phyloP scores from a whole-genome alignment of 2,329 filamentous ascomycete species.

The Immersiporthe knoxdaviesiana region DNA sequence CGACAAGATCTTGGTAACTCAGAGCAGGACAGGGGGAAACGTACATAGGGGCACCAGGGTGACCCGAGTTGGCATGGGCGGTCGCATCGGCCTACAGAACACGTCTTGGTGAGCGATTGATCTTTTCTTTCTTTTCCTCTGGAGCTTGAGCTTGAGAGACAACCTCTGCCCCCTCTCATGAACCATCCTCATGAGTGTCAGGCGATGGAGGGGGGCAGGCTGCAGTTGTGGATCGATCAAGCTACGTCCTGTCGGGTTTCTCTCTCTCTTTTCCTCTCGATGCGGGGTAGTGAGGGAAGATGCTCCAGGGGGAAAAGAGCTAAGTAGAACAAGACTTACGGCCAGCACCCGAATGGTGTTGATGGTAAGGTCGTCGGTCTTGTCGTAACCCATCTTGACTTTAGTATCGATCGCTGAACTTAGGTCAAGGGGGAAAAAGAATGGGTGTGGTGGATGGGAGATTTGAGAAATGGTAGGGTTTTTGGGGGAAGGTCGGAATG shows the following conservation, averaged over 20 bases:
- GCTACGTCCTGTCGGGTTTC: not conserved
- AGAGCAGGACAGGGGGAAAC: constrained; percentile 36
- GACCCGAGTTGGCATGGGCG: constrained; percentile 92
- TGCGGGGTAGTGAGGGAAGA: constrained; percentile 10
- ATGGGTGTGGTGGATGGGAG: not conserved
- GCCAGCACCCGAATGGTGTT: constrained; percentile 98
- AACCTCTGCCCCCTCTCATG: not conserved
- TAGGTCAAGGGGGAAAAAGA: not conserved
- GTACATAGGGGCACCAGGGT: constrained; percentile 97
- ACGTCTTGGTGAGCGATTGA: constrained; percentile 33
- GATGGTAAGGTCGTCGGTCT: constrained; percentile 87
- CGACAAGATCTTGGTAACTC: constrained; percentile 6
- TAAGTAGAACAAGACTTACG: constrained; percentile 61
- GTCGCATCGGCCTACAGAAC: constrained; percentile 88
- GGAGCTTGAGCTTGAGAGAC: not conserved
- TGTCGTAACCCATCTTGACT: constrained; percentile 79
- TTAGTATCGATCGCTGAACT: constrained; percentile 36
- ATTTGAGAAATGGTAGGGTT: not conserved
- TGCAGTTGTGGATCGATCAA: not conserved
- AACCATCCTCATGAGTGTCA: not conserved
- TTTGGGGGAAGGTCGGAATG: constrained; percentile 12
- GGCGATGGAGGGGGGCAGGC: not conserved
- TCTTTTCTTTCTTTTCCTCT: not conserved
- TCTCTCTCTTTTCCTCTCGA: not conserved
- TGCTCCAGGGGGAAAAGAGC: not conserved